Conservation (phyloP, 306 rosid species). For the Crataegus laevigata region DNA sequence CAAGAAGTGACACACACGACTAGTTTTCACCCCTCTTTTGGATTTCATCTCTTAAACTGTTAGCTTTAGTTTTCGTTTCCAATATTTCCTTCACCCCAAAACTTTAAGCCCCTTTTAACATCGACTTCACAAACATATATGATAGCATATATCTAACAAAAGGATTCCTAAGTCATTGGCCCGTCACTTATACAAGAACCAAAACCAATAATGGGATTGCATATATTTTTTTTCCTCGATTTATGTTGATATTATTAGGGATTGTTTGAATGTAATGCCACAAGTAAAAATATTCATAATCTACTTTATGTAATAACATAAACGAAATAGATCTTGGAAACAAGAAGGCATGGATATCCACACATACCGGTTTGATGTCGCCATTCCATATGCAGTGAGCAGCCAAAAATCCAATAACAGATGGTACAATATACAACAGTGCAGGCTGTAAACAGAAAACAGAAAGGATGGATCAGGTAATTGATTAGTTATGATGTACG, state of each 20-base stretch:
- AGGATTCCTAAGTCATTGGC: not conserved
- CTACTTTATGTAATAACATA: too few relatives aligned
- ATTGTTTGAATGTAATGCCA: not conserved
- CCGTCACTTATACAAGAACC: not conserved
- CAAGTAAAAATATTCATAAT: not conserved
- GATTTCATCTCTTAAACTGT: not conserved
- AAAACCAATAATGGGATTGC: not conserved
- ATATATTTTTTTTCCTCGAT: not conserved
- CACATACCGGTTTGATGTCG: constrained; percentile 84
- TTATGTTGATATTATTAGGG: not conserved
- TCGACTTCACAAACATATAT: not conserved
- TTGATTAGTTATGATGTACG: not conserved
- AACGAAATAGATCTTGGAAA: not conserved
- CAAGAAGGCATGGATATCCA: constrained; percentile 3
- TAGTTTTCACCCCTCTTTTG: not conserved
- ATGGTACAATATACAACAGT: constrained; percentile 83
- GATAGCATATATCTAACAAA: not conserved
- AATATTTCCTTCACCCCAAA: not conserved
- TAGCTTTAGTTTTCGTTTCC: not conserved
- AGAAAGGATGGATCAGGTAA: not conserved
- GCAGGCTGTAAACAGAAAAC: constrained; percentile 67
- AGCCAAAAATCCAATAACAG: constrained; percentile 93
- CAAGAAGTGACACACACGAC: not conserved
- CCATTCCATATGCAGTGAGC: constrained; percentile 90
- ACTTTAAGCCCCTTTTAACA: not conserved